Evolutionary conservation across 1,284 basidiomycete species (phyloP).

Genomic region (Microbotryum saponariae): DNA sequence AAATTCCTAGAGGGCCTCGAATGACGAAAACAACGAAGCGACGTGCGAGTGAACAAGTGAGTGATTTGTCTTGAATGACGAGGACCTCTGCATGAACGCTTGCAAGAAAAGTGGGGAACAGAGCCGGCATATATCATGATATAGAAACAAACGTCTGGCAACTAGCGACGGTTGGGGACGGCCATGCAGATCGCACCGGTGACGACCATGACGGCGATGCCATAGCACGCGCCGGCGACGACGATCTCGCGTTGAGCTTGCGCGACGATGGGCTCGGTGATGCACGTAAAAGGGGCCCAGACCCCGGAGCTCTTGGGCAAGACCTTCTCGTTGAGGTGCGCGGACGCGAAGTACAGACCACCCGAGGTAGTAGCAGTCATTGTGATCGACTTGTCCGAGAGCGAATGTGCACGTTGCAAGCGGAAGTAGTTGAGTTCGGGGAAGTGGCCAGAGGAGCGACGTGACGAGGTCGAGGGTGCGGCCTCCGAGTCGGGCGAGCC

Average conservation of each 20-base stretch:
- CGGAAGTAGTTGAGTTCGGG: conserved; percentile 26
- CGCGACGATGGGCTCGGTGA: conserved; percentile 18
- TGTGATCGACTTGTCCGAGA: conserved; percentile 2
- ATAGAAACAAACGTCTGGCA: too few relatives aligned
- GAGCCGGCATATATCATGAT: too few relatives aligned
- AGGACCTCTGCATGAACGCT: too few relatives aligned
- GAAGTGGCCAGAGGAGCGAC: conserved; percentile 7
- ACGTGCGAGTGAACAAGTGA: too few relatives aligned
- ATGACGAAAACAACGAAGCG: too few relatives aligned
- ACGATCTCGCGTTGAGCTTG: conserved; percentile 22
- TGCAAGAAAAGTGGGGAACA: too few relatives aligned
- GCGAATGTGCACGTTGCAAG: conserved; percentile 6
- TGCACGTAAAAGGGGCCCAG: conserved; percentile 23
- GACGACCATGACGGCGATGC: conserved; percentile 10
- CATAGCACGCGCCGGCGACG: conserved; percentile 14
- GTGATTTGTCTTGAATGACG: too few relatives aligned
- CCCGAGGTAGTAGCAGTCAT: conserved; percentile 11
- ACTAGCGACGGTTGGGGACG: conserved; percentile 10
- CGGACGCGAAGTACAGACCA: conserved; percentile 26
- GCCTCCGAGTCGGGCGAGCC: not conserved
- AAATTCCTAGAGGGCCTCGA: too few relatives aligned
- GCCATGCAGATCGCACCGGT: conserved; percentile 23
- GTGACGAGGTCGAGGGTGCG: not conserved
- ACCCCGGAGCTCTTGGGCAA: conserved; percentile 12
- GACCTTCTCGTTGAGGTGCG: not conserved